Evolutionary conservation across 2,329 filamentous ascomycete species (phyloP).

Genomic region (Talaromyces amestolkiae): DNA sequence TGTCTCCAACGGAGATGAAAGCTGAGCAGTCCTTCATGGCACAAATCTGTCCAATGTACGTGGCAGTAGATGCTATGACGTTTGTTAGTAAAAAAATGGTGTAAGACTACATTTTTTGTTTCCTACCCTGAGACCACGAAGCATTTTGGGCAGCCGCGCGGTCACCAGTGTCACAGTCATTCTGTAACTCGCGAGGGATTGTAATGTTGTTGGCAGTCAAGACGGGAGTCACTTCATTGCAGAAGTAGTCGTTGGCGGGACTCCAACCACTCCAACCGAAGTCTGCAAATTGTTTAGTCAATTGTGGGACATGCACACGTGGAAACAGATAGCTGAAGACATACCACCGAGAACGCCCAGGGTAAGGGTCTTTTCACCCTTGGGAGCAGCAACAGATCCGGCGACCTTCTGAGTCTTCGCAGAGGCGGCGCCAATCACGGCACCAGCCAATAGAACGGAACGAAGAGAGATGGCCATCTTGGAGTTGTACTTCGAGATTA

Average conservation of each 20-base stretch:
- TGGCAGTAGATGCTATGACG: slow-evolving; percentile 22
- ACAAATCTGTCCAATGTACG: slow-evolving; percentile 27
- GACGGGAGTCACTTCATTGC: slow-evolving; percentile 22
- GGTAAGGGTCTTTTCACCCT: slow-evolving; percentile 6
- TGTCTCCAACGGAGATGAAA: slow-evolving; percentile 28
- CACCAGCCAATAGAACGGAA: slow-evolving; percentile 4
- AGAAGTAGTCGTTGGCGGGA: slow-evolving; percentile 26
- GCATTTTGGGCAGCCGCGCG: slow-evolving; percentile 23
- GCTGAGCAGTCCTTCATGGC: slow-evolving; percentile 26
- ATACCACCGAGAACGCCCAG: slow-evolving; percentile 18
- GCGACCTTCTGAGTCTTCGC: slow-evolving; percentile 12
- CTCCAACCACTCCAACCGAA: slow-evolving; percentile 29
- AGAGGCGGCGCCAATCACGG: not conserved
- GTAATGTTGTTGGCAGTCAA: slow-evolving; percentile 21
- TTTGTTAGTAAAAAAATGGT: not conserved
- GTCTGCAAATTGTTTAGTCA: slow-evolving; percentile 16
- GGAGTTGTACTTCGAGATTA: not conserved
- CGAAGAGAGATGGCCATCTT: slow-evolving; percentile 3
- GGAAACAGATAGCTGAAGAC: too few species aligned
- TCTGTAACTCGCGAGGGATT: slow-evolving; percentile 24
- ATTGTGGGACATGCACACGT: not conserved
- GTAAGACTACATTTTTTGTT: not conserved
- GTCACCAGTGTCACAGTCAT: slow-evolving; percentile 28
- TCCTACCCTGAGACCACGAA: slow-evolving; percentile 24
- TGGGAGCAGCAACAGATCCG: slow-evolving; percentile 8